A percentile compares a stretch with the other conserved stretches of the same genome.
Evolutionary conservation across 2,329 filamentous ascomycete species (phyloP).

Genomic region (Pseudocercospora musae): DNA sequence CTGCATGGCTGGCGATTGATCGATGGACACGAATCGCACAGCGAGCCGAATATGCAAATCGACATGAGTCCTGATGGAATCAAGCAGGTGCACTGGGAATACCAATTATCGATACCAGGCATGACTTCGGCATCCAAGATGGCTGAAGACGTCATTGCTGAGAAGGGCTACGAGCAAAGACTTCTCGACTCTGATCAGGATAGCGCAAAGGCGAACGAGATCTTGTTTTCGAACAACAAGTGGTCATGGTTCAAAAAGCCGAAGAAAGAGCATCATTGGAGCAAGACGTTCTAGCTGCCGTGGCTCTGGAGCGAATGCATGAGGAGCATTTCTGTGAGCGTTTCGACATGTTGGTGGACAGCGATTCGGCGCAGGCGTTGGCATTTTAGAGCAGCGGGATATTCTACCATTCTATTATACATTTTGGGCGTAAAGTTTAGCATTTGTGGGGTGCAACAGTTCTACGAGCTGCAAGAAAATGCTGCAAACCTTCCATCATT

Average conservation of each 20-base stretch:
- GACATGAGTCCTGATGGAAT: slow-evolving; percentile 22
- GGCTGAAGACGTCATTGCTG: slow-evolving; percentile 27
- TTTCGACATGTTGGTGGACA: too few species aligned
- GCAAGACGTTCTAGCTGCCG: slow-evolving; percentile 17
- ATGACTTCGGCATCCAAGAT: slow-evolving; percentile 14
- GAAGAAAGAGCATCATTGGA: slow-evolving; percentile 11
- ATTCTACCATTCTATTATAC: too few species aligned
- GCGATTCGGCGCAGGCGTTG: too few species aligned
- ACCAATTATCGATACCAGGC: slow-evolving; percentile 19
- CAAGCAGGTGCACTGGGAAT: slow-evolving; percentile 29
- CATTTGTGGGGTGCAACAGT: too few species aligned
- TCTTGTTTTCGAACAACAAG: slow-evolving; percentile 18
- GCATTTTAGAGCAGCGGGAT: too few species aligned
- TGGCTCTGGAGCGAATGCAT: too few species aligned
- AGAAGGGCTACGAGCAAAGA: slow-evolving; percentile 21
- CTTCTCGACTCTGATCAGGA: slow-evolving; percentile 20
- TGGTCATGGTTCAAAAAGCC: slow-evolving; percentile 23
- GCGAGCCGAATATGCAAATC: slow-evolving; percentile 23
- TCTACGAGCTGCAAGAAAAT: too few species aligned
- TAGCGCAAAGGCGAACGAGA: slow-evolving; percentile 15
- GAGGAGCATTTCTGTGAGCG: too few species aligned
- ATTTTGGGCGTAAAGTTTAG: too few species aligned
- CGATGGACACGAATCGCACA: slow-evolving; percentile 29
- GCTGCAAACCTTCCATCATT: too few species aligned
- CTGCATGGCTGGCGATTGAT: slow-evolving; percentile 33